A percentile compares a stretch with the other conserved stretches of the same genome.
These are phyloP conservation scores for Penstemon newberryi DNA, from an alignment of 257 asterid genomes.

Conservation along the genomic window DNA sequence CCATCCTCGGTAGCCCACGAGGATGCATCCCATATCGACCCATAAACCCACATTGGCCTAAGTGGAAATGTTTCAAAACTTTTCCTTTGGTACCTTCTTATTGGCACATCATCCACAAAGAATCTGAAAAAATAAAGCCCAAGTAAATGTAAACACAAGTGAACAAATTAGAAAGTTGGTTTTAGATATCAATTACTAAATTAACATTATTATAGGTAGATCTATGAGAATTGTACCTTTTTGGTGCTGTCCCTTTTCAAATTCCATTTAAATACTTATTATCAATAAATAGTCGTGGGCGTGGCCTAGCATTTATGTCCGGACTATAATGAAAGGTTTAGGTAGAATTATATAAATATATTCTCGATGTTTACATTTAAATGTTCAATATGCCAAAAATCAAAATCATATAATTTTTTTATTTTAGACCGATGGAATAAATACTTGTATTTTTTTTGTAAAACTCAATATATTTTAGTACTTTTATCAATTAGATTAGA, in stretches of 20 bases:
- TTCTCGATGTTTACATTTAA: no score
- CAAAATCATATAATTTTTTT: neutral
- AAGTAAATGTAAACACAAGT: slow-evolving; percentile 29
- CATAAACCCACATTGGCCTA: slow-evolving; percentile 95
- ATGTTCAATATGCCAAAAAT: no score
- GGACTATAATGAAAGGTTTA: slow-evolving; percentile 8
- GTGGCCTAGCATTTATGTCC: slow-evolving; percentile 26
- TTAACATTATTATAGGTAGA: neutral
- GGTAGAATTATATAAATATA: slow-evolving; percentile 17
- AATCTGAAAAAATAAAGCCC: slow-evolving; percentile 45
- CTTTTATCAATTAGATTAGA: no score
- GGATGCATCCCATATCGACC: slow-evolving; percentile 96
- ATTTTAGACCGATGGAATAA: neutral
- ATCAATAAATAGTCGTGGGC: slow-evolving; percentile 24
- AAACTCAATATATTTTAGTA: neutral
- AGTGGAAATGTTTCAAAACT: slow-evolving; percentile 68
- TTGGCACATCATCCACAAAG: slow-evolving; percentile 87
- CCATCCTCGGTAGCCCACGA: slow-evolving; percentile 94
- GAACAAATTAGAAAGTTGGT: slow-evolving; percentile 28
- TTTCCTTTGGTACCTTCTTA: slow-evolving; percentile 67
- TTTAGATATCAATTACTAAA: neutral
- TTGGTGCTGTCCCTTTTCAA: slow-evolving; percentile 14
- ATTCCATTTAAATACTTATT: neutral
- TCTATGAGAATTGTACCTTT: neutral
- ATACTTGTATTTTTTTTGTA: no score